Conservation (phyloP, 495 filamentous ascomycete genomes). For the Hapsidospora chrysogenum region DNA sequence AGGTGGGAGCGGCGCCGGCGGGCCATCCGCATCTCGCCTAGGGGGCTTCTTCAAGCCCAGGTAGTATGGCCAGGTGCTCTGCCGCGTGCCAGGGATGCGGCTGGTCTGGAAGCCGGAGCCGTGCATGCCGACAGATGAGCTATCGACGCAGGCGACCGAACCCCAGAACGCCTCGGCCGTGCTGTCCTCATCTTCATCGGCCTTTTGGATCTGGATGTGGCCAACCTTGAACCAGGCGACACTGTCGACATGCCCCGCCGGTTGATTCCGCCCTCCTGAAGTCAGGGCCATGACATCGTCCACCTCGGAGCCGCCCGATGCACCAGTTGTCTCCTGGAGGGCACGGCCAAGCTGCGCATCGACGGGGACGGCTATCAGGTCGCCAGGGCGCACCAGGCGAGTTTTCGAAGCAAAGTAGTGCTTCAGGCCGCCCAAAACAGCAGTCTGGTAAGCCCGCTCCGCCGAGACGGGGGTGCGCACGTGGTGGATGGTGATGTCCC, state of each 20-base stretch:
- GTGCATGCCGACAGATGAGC: slow-evolving; percentile 67
- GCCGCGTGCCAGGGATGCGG: slow-evolving; percentile 54
- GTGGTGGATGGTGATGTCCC: slow-evolving; percentile 81
- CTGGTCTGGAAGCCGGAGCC: slow-evolving; percentile 71
- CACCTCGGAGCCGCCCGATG: slow-evolving; percentile 33
- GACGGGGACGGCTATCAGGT: slow-evolving; percentile 72
- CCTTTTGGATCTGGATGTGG: slow-evolving; percentile 44
- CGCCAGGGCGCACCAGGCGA: slow-evolving; percentile 66
- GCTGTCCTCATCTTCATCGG: slow-evolving; percentile 29
- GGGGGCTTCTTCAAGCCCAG: slow-evolving; percentile 49
- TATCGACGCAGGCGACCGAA: slow-evolving; percentile 66
- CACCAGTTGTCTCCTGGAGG: slow-evolving; percentile 43
- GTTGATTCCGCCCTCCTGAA: slow-evolving; percentile 12
- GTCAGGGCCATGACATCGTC: slow-evolving; percentile 43
- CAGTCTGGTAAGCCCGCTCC: slow-evolving; percentile 67
- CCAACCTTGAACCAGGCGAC: slow-evolving; percentile 85
- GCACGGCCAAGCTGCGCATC: slow-evolving; percentile 66
- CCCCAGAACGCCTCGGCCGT: slow-evolving; percentile 55
- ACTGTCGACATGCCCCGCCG: slow-evolving; percentile 28
- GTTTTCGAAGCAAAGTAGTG: slow-evolving; percentile 65
- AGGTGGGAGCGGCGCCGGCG: slow-evolving; percentile 24
- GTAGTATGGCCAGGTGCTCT: slow-evolving; percentile 75
- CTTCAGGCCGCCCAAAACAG: slow-evolving; percentile 69
- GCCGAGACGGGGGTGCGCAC: slow-evolving; percentile 77
- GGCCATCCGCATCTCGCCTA: slow-evolving; percentile 12